These are phyloP conservation scores for Hypsizygus ulmarius DNA, from an alignment of 1,284 basidiomycete genomes.

Conservation along the genomic window DNA sequence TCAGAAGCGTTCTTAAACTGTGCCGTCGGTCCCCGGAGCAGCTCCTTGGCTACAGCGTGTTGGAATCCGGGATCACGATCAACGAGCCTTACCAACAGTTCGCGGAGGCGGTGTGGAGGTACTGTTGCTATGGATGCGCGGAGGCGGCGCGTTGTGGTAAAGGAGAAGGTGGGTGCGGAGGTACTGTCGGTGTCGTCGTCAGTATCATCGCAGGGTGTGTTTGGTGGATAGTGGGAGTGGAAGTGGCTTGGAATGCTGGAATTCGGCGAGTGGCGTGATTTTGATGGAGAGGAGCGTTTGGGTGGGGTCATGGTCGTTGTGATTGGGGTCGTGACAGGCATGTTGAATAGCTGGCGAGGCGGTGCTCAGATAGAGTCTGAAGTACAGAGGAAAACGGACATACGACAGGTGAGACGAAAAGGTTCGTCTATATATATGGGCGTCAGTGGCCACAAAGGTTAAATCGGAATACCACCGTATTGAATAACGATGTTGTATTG, in stretches of 20 bases:
- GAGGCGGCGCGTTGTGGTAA: conserved; percentile 17
- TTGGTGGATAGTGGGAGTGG: conserved; percentile 16
- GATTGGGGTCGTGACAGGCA: conserved; percentile 4
- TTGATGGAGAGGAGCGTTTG: not conserved
- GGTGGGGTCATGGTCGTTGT: conserved; percentile 1
- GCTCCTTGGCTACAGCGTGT: conserved; percentile 32
- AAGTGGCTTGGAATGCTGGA: not conserved
- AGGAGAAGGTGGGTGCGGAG: conserved; percentile 5
- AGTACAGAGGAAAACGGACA: no score
- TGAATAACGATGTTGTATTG: no score
- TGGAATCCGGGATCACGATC: conserved; percentile 30
- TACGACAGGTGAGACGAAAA: no score
- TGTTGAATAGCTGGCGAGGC: not conserved
- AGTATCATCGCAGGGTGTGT: conserved; percentile 27
- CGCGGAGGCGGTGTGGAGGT: conserved; percentile 30
- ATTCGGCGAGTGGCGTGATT: conserved; percentile 14
- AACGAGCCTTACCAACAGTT: conserved; percentile 32
- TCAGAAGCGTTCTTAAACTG: not conserved
- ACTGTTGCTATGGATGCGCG: conserved; percentile 30
- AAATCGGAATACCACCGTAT: no score
- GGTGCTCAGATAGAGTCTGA: not conserved
- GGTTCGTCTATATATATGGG: no score
- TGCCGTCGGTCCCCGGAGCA: conserved; percentile 10
- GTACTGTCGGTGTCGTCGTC: conserved; percentile 18
- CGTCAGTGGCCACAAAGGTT: no score